Base-by-base conservation (phyloP, 2,329 filamentous ascomycete species). In the Herpotrichia juniperi region DNA sequence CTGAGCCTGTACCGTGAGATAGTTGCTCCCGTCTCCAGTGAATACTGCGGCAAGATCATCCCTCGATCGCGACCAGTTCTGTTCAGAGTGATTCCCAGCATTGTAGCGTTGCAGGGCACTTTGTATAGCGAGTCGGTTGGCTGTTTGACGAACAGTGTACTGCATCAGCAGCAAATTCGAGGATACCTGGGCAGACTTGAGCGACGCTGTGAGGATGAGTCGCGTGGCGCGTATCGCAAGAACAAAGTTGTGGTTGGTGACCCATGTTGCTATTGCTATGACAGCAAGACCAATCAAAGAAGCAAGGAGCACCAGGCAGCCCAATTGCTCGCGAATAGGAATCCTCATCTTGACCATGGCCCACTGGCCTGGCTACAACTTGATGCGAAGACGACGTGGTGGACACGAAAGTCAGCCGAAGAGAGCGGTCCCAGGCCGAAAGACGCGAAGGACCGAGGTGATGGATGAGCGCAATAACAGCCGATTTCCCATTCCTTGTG, bases 311-410 rank as follows among this genome's bases (percentile, higher is more conserved):
- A 96, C 90, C 58, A 96, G 81, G 72, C 87, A 81, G 61, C 86
- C 90, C 64, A 97, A 82, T 83, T 97, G 93, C 77, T 93, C 87
- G 62, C 91, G 85, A 67, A 96, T 96, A 51, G 89, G 88, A 72
- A 96, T 85, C 73, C 91, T 86, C 90, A 96, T 93, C 65, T 74
- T 80, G 64, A 69, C 69, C 69, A 73, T 72, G 9, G 43, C 60
- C 32, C 53, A n/a, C n/a, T n/a, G n/a, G n/a, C n/a, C n/a, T n/a
- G n/a, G n/a, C n/a, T n/a, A n/a, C n/a, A n/a, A n/a, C n/a, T n/a
- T 14, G 16, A 16, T 9, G 11, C 28, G 22, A 6, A 30, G 46
- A 4, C 37, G 37, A n/a, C 21, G 19, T 6, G 37, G 17, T 19
- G 34, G 37, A 25, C 10, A 21, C 51, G 45, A 47, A 54, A 56